Percentiles rank a stretch among this genome's conserved stretches.
Evolutionary conservation across 2,329 filamentous ascomycete genomes (phyloP).

Genomic region (Colletotrichum camelliae): DNA sequence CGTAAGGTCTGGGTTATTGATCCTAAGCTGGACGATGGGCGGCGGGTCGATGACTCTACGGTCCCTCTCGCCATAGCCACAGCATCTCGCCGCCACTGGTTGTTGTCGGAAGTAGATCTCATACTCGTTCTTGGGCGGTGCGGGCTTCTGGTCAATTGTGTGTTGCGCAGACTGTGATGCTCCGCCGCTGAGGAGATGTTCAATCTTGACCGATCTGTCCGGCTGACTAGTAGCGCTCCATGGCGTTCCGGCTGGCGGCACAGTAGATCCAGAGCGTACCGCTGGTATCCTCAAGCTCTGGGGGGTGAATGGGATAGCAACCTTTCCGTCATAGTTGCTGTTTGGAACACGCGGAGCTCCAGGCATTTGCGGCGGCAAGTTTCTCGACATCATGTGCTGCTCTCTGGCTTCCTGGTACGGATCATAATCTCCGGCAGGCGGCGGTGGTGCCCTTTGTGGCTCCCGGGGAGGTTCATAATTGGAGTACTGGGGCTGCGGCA

Average conservation of each 20-base stretch:
- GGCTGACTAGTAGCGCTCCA: slow-evolving; percentile 9
- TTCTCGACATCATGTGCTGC: slow-evolving; percentile 5
- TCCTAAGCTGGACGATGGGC: slow-evolving; percentile 77
- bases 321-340: slow-evolving; percentile 20
- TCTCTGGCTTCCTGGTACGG: slow-evolving; percentile 8
- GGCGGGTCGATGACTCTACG: slow-evolving; percentile 83
- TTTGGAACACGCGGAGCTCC: slow-evolving; percentile 8
- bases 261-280: background rate
- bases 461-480: background rate
- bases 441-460: background rate
- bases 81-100: slow-evolving; percentile 78
- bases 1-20: slow-evolving; percentile 62
- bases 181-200: slow-evolving; percentile 22
- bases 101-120: slow-evolving; percentile 74
- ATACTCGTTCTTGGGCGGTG: slow-evolving; percentile 34
- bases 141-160: background rate
- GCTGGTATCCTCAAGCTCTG: slow-evolving; percentile 6
- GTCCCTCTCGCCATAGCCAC: slow-evolving; percentile 83
- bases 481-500: background rate
- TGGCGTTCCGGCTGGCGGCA: background rate
- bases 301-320: slow-evolving; percentile 19
- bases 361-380: slow-evolving; percentile 2
- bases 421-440: background rate
- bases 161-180: background rate
- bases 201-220: slow-evolving; percentile 25